A percentile compares a stretch with the other conserved stretches of the same genome.
Evolutionary conservation across 1,284 basidiomycete genomes (phyloP).

Genomic region (Pseudozyma pruni): DNA sequence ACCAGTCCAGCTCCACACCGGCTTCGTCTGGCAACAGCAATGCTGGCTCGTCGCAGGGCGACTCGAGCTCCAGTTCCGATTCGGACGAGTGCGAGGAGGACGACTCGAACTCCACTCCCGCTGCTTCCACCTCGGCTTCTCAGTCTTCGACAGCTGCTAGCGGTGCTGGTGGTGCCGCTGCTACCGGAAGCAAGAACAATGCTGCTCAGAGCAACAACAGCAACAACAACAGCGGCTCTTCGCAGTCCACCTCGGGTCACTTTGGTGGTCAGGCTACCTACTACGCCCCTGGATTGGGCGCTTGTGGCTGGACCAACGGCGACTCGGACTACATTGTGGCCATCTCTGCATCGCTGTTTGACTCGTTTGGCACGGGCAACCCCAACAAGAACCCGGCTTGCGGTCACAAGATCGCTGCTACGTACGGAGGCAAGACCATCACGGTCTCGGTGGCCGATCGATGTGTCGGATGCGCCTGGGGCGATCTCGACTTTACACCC

Average conservation of each 20-base stretch:
- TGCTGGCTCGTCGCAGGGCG: slow-evolving; percentile 12
- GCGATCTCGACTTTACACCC: slow-evolving; percentile 56
- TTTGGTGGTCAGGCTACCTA: slow-evolving; percentile 65
- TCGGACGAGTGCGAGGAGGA: slow-evolving; percentile 25
- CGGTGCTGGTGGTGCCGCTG: slow-evolving; percentile 22
- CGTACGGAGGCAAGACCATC: slow-evolving; percentile 57
- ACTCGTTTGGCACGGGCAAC: slow-evolving; percentile 54
- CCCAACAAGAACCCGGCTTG: slow-evolving; percentile 62
- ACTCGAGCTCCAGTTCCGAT: slow-evolving; percentile 11
- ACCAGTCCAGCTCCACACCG: background rate
- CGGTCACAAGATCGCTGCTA: slow-evolving; percentile 59
- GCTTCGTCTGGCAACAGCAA: background rate
- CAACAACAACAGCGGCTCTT: slow-evolving; percentile 42
- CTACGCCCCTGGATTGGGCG: slow-evolving; percentile 60
- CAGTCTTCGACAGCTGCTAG: slow-evolving; percentile 5
- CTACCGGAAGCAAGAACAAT: slow-evolving; percentile 34
- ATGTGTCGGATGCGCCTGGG: slow-evolving; percentile 52
- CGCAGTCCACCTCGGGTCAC: slow-evolving; percentile 59
- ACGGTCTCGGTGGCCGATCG: slow-evolving; percentile 58
- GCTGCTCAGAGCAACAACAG: slow-evolving; percentile 11
- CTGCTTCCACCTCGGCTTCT: slow-evolving; percentile 4
- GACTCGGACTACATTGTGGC: slow-evolving; percentile 62
- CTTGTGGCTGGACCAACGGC: slow-evolving; percentile 55
- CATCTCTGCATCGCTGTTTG: slow-evolving; percentile 52
- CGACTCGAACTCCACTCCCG: slow-evolving; percentile 7